Evolutionary conservation across 768 basidiomycete species (phyloP).

Genomic region (Grammothele lineata): DNA sequence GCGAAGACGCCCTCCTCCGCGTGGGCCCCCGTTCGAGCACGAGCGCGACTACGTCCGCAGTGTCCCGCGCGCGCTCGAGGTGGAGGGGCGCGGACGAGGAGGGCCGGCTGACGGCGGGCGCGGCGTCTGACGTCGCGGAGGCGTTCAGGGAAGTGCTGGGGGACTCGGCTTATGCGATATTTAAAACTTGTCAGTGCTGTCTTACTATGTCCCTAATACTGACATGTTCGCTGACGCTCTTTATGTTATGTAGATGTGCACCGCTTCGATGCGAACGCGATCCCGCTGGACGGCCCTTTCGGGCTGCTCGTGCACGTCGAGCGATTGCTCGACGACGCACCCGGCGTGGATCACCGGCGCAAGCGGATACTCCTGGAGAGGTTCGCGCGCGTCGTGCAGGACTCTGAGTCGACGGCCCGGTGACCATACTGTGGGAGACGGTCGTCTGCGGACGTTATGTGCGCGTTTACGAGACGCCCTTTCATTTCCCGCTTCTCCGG

Average conservation of each 20-base stretch:
- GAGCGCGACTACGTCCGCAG: slow-evolving; percentile 8
- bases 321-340: slow-evolving; percentile 47
- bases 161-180: slow-evolving; percentile 35
- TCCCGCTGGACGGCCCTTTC: slow-evolving; percentile 69
- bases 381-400: slow-evolving; percentile 54
- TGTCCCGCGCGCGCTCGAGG: slow-evolving; percentile 13
- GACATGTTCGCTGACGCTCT: slow-evolving; percentile 4
- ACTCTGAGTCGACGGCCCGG: slow-evolving; percentile 18
- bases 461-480: background rate
- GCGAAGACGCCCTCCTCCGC: slow-evolving; percentile 58
- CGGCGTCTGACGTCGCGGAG: slow-evolving; percentile 33
- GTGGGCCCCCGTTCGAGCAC: slow-evolving; percentile 9
- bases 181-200: slow-evolving; percentile 59
- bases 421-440: too few species aligned
- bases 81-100: slow-evolving; percentile 25
- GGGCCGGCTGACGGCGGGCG: slow-evolving; percentile 25
- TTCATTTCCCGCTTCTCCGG: slow-evolving; percentile 8
- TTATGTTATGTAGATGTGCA: slow-evolving; percentile 50
- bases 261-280: slow-evolving; percentile 69
- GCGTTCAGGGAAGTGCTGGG: slow-evolving; percentile 33
- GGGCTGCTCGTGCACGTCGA: slow-evolving; percentile 67
- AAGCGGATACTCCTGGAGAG: slow-evolving; percentile 49
- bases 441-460: background rate
- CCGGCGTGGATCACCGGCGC: slow-evolving; percentile 45
- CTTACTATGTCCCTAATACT: background rate